phyloP scores from a whole-genome alignment of 306 rosid genomes.

The cucumber (Cucumis sativus) region Cucumber_9930_V3 NC_026655.2:9985001-9985500 shows the following conservation, averaged over 20 bases:
- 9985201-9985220: conserved; percentile 14
- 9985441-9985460: no score
- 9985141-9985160: conserved; percentile 32
- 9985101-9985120: no score
- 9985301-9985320: no score
- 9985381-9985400: conserved; percentile 40
- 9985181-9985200: conserved; percentile 44
- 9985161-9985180: conserved; percentile 40
- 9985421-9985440: no score
- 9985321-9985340: conserved; percentile 47
- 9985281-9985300: conserved; percentile 55
- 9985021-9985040: background rate
- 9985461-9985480: no score
- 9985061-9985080: no score
- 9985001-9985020: background rate
- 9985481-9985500: no score
- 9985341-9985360: conserved; percentile 55
- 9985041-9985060: no score
- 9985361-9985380: conserved; percentile 59
- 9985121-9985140: conserved; percentile 44
- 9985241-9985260: conserved; percentile 49
- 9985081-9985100: no score
- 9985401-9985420: background rate
- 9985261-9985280: conserved; percentile 36
- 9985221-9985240: conserved; percentile 54